phyloP scores from a whole-genome alignment of 1,284 basidiomycete species.

The Lignosus rhinocerotis region DNA sequence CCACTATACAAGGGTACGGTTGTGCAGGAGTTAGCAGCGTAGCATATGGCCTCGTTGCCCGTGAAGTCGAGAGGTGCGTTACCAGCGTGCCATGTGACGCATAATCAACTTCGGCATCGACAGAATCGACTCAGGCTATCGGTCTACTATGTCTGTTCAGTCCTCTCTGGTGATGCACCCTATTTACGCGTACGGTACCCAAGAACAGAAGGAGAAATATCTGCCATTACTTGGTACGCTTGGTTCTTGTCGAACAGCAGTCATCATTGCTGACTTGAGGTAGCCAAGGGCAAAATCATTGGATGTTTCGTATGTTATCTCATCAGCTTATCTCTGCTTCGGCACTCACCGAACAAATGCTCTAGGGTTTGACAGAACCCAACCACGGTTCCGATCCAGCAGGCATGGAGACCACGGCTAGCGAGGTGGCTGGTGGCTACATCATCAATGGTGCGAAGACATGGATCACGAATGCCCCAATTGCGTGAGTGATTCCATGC shows the following conservation, averaged over 20 bases:
- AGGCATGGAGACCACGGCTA: conserved; percentile 92
- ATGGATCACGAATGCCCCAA: conserved; percentile 93
- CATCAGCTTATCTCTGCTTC: not conserved
- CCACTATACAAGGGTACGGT: conserved; percentile 92
- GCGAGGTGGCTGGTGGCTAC: conserved; percentile 83
- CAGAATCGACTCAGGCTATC: conserved; percentile 94
- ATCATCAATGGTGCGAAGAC: conserved; percentile 91
- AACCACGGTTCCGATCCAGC: conserved; percentile 96
- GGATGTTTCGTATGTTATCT: conserved; percentile 83
- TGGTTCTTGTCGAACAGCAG: not conserved
- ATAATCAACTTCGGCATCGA: not conserved
- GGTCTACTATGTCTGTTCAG: conserved; percentile 95
- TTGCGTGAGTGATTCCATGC: conserved; percentile 60
- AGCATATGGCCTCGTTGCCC: conserved; percentile 90
- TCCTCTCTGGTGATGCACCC: conserved; percentile 98
- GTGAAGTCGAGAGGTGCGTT: conserved; percentile 86
- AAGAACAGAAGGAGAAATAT: conserved; percentile 90
- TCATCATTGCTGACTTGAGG: conserved; percentile 6
- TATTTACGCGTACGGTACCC: conserved; percentile 89
- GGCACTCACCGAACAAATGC: not conserved
- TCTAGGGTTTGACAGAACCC: conserved; percentile 89
- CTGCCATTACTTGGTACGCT: conserved; percentile 76
- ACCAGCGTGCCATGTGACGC: not conserved
- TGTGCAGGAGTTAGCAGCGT: conserved; percentile 94
- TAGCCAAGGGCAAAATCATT: conserved; percentile 84